These are phyloP conservation scores for Kingdonia uniflora DNA, from an alignment of 164 flowering plant species.

Conservation along the genomic window DNA sequence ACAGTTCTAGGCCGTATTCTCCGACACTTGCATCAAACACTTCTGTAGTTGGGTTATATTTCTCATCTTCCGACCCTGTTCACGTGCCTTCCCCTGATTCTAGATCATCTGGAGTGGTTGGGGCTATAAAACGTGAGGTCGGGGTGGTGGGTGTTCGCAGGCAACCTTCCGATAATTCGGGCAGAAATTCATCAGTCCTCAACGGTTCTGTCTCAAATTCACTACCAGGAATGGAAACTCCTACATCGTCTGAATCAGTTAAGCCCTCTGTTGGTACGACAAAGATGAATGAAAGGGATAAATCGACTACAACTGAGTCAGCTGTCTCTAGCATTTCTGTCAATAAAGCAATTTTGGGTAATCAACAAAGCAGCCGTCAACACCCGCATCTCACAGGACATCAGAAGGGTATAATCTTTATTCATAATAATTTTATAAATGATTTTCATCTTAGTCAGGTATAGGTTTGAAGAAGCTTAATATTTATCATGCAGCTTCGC, in stretches of 20 bases:
- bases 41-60: conserved; percentile 72
- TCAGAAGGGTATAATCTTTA: conserved; percentile 52
- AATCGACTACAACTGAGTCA: conserved; percentile 30
- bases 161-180: conserved; percentile 38
- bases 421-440: background rate
- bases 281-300: conserved; percentile 37
- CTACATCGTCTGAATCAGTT: conserved; percentile 30
- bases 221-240: conserved; percentile 25
- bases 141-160: conserved; percentile 83
- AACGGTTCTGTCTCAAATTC: conserved; percentile 32
- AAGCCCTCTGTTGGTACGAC: conserved; percentile 26
- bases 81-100: conserved; percentile 89
- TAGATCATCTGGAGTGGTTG: conserved; percentile 58
- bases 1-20: conserved; percentile 28
- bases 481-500: conserved; percentile 35
- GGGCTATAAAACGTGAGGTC: conserved; percentile 89
- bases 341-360: conserved; percentile 32
- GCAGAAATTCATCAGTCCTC: conserved; percentile 31
- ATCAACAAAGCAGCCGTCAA: conserved; percentile 38
- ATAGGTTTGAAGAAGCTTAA: too few relatives aligned
- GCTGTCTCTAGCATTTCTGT: conserved; percentile 22
- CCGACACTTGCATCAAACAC: conserved; percentile 32
- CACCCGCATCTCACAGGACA: conserved; percentile 58
- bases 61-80: conserved; percentile 88
- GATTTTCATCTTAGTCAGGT: background rate